phyloP scores from a whole-genome alignment of 2,329 filamentous ascomycete species.

The Huntiella moniliformis region DNA sequence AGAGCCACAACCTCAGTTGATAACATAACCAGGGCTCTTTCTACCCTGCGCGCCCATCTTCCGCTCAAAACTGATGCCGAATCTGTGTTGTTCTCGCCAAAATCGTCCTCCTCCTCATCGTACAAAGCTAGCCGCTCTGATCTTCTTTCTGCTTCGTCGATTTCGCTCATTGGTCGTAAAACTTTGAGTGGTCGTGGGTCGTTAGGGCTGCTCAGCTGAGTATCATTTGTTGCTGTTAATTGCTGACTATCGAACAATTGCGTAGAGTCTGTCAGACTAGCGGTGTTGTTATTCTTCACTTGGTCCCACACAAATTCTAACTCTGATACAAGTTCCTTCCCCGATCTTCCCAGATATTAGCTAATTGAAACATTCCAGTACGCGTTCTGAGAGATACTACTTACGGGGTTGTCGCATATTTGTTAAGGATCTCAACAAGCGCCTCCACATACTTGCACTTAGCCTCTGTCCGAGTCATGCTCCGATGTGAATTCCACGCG shows the following conservation, averaged over 20 bases:
- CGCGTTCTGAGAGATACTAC: constrained; percentile 15
- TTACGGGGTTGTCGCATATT: constrained; percentile 72
- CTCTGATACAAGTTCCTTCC: constrained; percentile 71
- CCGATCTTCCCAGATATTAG: constrained; percentile 34
- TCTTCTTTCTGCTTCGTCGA: constrained; percentile 45
- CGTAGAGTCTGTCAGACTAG: constrained; percentile 40
- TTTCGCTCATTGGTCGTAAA: constrained; percentile 71
- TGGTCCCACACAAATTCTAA: constrained; percentile 99
- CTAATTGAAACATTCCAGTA: too few species aligned
- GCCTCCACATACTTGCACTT: constrained; percentile 89
- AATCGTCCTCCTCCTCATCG: constrained; percentile 26
- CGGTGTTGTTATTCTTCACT: constrained; percentile 62
- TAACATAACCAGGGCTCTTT: constrained; percentile 70
- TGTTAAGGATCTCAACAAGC: constrained; percentile 90
- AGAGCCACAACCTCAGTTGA: constrained; percentile 84
- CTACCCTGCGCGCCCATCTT: constrained; percentile 61
- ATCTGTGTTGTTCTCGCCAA: constrained; percentile 14
- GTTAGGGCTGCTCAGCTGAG: constrained; percentile 14
- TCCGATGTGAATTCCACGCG: constrained; percentile 80
- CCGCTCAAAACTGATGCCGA: constrained; percentile 5
- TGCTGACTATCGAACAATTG: constrained; percentile 26
- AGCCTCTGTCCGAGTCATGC: constrained; percentile 71
- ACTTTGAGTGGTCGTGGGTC: constrained; percentile 40
- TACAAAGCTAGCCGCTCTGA: constrained; percentile 30
- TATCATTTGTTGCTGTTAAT: not conserved